Conservation (phyloP, 345 rosid species). For the Camelina neglecta region DNA sequence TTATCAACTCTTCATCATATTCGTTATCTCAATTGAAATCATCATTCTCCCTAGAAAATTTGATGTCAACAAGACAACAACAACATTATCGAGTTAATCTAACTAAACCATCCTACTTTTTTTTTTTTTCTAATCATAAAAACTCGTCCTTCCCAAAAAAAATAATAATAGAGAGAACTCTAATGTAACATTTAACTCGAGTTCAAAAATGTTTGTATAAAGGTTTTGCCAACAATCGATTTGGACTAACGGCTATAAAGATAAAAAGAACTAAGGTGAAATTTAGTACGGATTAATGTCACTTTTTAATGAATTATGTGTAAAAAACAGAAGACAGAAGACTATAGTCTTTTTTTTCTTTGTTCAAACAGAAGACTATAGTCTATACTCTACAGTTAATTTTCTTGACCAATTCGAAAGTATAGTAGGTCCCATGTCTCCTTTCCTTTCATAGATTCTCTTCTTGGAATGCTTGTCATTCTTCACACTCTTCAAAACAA, state of each 20-base stretch:
- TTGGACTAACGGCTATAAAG: background rate
- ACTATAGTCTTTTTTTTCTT: too few species aligned
- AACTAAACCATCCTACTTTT: background rate
- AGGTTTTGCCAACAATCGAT: background rate
- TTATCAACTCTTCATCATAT: conserved; percentile 16
- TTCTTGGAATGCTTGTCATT: conserved; percentile 23
- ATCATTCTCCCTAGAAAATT: too few species aligned
- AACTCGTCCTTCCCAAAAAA: background rate
- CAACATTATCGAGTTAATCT: background rate
- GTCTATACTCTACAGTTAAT: background rate
- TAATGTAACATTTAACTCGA: background rate
- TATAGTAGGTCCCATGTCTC: background rate
- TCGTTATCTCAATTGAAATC: background rate
- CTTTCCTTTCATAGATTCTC: conserved; percentile 17
- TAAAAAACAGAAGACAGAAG: background rate
- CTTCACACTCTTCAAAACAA: conserved; percentile 8
- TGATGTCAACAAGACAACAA: background rate
- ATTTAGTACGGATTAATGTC: background rate
- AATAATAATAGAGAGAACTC: background rate
- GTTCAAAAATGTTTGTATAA: background rate
- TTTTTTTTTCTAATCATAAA: background rate
- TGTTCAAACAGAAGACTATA: too few species aligned
- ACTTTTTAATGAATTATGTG: background rate
- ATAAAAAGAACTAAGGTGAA: background rate
- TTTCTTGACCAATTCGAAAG: background rate